A percentile compares a stretch with the other conserved stretches of the same genome.
Conservation (phyloP, 1,139 yeast species). For the Lipomyces yarrowii region DNA sequence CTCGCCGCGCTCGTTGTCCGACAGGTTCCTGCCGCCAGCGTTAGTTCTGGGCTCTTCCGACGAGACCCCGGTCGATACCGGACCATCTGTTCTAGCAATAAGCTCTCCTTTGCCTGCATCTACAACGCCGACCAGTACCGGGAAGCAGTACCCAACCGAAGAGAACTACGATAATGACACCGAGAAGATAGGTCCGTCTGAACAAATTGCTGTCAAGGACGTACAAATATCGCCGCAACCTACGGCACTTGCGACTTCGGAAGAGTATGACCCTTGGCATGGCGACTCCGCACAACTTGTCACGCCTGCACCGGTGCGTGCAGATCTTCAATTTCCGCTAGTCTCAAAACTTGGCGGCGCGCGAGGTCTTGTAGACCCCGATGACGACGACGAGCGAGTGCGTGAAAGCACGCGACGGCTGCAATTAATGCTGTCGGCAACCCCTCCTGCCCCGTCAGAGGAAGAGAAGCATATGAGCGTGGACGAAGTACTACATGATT, state of each 20-base stretch:
- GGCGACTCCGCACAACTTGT: not conserved
- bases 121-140: not conserved
- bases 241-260: not conserved
- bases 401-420: slow-evolving; percentile 17
- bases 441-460: slow-evolving; percentile 24
- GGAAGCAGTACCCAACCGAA: too few relatives aligned
- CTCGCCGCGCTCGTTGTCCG: slow-evolving; percentile 18
- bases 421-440: slow-evolving; percentile 22
- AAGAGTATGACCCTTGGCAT: slow-evolving; percentile 3
- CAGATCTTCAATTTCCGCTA: slow-evolving; percentile 3
- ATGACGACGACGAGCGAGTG: slow-evolving; percentile 17
- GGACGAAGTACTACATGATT: slow-evolving; percentile 33
- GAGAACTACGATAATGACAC: not conserved
- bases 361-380: not conserved
- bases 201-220: not conserved
- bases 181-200: not conserved
- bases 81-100: not conserved
- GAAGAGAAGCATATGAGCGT: slow-evolving; percentile 35
- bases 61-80: not conserved
- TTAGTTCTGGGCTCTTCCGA: not conserved
- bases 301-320: not conserved
- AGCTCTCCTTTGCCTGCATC: not conserved
- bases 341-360: not conserved
- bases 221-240: not conserved
- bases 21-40: slow-evolving; percentile 19